phyloP scores from a whole-genome alignment of 1,284 basidiomycete genomes.

The Cryptococcus sp. region DNA sequence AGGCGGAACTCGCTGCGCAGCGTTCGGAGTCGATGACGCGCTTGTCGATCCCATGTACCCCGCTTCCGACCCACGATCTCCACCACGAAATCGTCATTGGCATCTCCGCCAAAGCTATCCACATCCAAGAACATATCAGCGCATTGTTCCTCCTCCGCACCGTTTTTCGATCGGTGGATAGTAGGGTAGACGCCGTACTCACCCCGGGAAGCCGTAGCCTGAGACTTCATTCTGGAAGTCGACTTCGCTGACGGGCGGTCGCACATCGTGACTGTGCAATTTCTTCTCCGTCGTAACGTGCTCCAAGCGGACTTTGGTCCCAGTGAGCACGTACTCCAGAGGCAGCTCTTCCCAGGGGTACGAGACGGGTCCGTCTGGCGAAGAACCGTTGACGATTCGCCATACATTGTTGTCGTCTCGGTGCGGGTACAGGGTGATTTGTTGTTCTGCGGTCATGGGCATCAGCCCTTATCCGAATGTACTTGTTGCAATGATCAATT shows the following conservation, averaged over 20 bases:
- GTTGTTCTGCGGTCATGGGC: constrained; percentile 71
- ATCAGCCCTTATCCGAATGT: not conserved
- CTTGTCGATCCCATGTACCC: constrained; percentile 64
- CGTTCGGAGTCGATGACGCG: constrained; percentile 71
- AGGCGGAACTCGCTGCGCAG: constrained; percentile 82
- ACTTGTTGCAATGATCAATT: not conserved
- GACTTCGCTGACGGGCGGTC: constrained; percentile 94
- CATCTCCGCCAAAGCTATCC: constrained; percentile 61
- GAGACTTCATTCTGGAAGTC: constrained; percentile 99
- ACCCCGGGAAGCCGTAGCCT: constrained; percentile 87
- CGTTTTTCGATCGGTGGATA: not conserved
- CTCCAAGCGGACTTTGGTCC: constrained; percentile 76
- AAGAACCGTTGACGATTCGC: constrained; percentile 73
- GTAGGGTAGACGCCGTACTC: constrained; percentile 6
- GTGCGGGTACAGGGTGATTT: constrained; percentile 97
- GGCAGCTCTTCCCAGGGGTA: constrained; percentile 64
- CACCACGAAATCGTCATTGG: constrained; percentile 93
- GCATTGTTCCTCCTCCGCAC: not conserved
- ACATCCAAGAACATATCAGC: not conserved
- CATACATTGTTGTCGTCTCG: constrained; percentile 89
- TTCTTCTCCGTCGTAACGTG: constrained; percentile 81
- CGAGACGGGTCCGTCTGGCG: constrained; percentile 55
- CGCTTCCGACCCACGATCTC: constrained; percentile 68
- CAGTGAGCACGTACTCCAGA: constrained; percentile 67
- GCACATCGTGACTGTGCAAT: constrained; percentile 90